Conservation (phyloP, 371 early-diverging fungal genomes). For the Entomophthora muscae region DNA sequence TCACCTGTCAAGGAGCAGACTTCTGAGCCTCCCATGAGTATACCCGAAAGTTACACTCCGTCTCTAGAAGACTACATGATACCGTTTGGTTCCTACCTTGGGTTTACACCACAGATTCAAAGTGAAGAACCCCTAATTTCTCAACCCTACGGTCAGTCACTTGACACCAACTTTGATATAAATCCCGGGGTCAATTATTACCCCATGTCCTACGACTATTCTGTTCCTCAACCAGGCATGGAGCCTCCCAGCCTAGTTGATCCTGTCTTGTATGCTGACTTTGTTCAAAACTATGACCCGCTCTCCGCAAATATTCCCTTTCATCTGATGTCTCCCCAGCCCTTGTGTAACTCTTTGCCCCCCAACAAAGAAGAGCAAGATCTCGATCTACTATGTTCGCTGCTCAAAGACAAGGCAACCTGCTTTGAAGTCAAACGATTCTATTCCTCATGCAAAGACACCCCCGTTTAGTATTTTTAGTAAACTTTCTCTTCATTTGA, state of each 20-base stretch:
- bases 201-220: neutral
- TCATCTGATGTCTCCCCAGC: neutral
- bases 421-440: neutral
- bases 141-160: neutral
- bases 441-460: neutral
- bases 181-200: neutral
- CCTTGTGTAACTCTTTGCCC: neutral
- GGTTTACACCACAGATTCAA: neutral
- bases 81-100: neutral
- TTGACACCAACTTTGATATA: neutral
- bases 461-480: neutral
- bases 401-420: constrained; percentile 2
- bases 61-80: neutral
- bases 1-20: neutral
- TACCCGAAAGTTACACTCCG: neutral
- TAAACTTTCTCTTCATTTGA: too few relatives aligned
- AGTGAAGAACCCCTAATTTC: neutral
- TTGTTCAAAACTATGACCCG: neutral
- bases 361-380: neutral
- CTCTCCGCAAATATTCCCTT: neutral
- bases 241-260: neutral
- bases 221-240: neutral
- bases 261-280: constrained; percentile 4
- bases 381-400: constrained; percentile 1
- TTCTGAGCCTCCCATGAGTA: neutral